A percentile compares a stretch with the other conserved stretches of the same genome.
Evolutionary conservation across 305 asterid species (phyloP).

Genomic region (Fraxinus latifolia): DNA sequence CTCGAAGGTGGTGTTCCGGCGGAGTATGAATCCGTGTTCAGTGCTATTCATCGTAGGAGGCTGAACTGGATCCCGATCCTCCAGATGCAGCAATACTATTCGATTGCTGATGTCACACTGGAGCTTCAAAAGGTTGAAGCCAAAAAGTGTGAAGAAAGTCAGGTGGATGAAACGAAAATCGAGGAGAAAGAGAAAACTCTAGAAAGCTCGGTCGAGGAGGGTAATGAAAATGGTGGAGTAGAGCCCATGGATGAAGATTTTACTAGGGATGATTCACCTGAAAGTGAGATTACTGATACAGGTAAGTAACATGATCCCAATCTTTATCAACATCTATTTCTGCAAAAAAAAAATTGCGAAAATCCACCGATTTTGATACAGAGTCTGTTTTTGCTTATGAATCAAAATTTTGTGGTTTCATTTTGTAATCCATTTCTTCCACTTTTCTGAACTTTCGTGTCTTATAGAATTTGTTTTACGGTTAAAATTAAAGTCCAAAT

Average conservation of each 20-base stretch:
- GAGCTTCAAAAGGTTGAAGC: conserved; percentile 71
- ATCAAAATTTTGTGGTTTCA: neutral
- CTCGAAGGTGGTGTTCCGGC: conserved; percentile 49
- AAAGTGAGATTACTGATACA: conserved; percentile 70
- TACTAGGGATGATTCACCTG: conserved; percentile 38
- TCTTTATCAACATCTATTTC: neutral
- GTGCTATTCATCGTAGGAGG: conserved; percentile 77
- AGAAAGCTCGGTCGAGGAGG: conserved; percentile 30
- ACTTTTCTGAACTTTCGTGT: neutral
- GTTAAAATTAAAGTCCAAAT: neutral
- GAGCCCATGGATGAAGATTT: conserved; percentile 53
- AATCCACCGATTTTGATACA: neutral
- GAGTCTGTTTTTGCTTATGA: neutral
- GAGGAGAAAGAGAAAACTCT: conserved; percentile 36
- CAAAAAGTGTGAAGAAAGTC: conserved; percentile 43
- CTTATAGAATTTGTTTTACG: neutral
- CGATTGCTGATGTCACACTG: conserved; percentile 68
- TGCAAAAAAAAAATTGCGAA: neutral
- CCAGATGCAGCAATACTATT: conserved; percentile 85
- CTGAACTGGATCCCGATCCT: conserved; percentile 93
- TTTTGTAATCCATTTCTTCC: neutral
- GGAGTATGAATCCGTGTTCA: conserved; percentile 64
- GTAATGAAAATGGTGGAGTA: conserved; percentile 45
- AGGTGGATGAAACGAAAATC: conserved; percentile 19
- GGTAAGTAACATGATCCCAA: conserved; percentile 38